phyloP scores from a whole-genome alignment of 2,329 filamentous ascomycete species.

The Aspergillus sp. region DNA sequence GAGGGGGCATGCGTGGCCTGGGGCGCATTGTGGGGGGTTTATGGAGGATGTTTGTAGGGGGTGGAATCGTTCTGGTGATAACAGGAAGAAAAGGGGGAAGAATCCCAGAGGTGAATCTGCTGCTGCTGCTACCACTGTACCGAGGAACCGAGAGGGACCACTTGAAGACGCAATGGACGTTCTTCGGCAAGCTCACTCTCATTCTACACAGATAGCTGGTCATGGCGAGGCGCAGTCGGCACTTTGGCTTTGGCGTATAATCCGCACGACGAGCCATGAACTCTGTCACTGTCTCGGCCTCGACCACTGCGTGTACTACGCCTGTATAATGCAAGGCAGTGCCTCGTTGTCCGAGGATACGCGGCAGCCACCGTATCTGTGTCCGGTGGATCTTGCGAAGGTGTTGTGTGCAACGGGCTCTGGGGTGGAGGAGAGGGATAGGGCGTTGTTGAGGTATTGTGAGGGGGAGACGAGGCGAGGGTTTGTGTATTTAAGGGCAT shows the following conservation, averaged over 20 bases:
- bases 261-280: slow-evolving; percentile 63
- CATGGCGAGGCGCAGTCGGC: slow-evolving; percentile 15
- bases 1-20: slow-evolving; percentile 61
- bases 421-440: background rate
- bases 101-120: background rate
- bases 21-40: slow-evolving; percentile 56
- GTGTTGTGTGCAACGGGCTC: slow-evolving; percentile 1
- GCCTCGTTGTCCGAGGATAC: slow-evolving; percentile 8
- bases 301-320: slow-evolving; percentile 56
- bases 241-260: slow-evolving; percentile 60
- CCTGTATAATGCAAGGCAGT: slow-evolving; percentile 12
- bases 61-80: slow-evolving; percentile 1
- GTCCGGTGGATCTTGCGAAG: slow-evolving; percentile 10
- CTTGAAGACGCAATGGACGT: background rate
- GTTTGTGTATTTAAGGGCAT: background rate
- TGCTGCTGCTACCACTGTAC: accelerated
- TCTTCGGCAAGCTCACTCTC: background rate
- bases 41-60: background rate
- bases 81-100: background rate
- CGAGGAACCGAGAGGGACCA: background rate
- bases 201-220: background rate
- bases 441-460: slow-evolving; percentile 3
- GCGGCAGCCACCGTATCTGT: slow-evolving; percentile 11
- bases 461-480: background rate
- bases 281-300: slow-evolving; percentile 67